Conservation (phyloP, 2,329 filamentous ascomycete genomes). For the Tolypocladium guangdongense region DNA sequence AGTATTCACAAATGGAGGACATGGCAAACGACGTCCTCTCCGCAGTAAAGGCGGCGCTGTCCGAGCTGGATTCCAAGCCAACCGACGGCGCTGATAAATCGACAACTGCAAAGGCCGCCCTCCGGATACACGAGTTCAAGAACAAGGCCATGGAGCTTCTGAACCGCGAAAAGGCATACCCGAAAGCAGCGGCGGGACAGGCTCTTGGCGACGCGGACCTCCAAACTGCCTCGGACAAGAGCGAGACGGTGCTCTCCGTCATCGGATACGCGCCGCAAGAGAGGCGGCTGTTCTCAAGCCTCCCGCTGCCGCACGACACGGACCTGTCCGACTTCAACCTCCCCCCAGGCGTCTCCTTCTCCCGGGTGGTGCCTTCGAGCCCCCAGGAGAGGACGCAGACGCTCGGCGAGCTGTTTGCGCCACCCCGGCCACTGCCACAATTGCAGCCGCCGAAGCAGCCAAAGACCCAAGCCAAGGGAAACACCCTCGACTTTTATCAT, state of each 20-base stretch:
- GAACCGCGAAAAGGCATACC: conserved; percentile 47
- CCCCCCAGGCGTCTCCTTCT: conserved; percentile 58
- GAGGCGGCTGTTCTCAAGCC: conserved; percentile 76
- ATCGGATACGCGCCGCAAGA: conserved; percentile 64
- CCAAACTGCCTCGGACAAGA: conserved; percentile 28
- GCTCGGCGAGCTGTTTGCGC: conserved; percentile 63
- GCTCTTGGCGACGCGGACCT: conserved; percentile 29
- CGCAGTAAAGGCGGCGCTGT: conserved; percentile 35
- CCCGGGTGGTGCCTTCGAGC: conserved; percentile 21
- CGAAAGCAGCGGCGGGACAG: conserved; percentile 24
- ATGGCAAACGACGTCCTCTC: conserved; percentile 47
- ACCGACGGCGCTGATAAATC: conserved; percentile 17
- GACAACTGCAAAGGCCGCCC: conserved; percentile 23
- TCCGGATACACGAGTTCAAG: conserved; percentile 45
- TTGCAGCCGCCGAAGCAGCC: conserved; percentile 62
- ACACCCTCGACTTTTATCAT: conserved; percentile 40
- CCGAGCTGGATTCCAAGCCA: conserved; percentile 29
- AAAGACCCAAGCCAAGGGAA: conserved; percentile 57
- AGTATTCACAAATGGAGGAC: conserved; percentile 53
- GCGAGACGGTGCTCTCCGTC: conserved; percentile 58
- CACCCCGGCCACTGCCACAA: conserved; percentile 52
- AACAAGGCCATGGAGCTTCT: conserved; percentile 52
- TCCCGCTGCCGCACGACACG: conserved; percentile 33
- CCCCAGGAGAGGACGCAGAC: conserved; percentile 44
- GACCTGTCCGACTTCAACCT: conserved; percentile 37